A percentile compares a stretch with the other conserved stretches of the same genome.
These are phyloP conservation scores for Saturnispora gosingensis DNA, from an alignment of 805 yeast species.

Conservation along the genomic window DNA sequence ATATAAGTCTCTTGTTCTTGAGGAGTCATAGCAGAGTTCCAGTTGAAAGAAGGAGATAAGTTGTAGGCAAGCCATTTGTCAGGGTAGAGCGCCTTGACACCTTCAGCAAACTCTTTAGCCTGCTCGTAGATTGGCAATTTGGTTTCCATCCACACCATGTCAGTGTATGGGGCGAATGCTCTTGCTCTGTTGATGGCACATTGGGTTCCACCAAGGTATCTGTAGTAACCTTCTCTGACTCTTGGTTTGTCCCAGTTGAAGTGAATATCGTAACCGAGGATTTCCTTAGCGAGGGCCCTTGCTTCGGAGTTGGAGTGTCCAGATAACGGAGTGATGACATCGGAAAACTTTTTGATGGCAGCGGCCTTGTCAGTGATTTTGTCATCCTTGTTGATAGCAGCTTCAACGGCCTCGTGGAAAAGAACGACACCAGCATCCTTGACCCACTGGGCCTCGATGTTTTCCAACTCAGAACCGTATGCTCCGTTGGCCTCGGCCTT, in stretches of 20 bases:
- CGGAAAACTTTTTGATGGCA: conserved; percentile 55
- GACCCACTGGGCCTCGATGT: conserved; percentile 76
- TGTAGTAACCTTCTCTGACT: conserved; percentile 94
- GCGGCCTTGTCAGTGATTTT: conserved; percentile 49
- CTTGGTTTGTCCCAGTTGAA: conserved; percentile 95
- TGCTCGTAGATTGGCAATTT: conserved; percentile 88
- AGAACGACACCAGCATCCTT: conserved; percentile 74
- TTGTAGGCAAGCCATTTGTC: conserved; percentile 95
- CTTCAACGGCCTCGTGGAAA: conserved; percentile 86
- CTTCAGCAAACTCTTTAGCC: conserved; percentile 91
- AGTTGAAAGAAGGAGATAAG: conserved; percentile 94
- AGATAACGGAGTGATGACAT: conserved; percentile 65
- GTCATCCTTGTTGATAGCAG: conserved; percentile 55
- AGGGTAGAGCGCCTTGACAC: conserved; percentile 74
- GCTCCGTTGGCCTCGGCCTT: conserved; percentile 73
- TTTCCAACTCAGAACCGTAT: conserved; percentile 59
- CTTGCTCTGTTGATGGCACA: conserved; percentile 96
- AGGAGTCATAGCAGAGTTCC: conserved; percentile 88
- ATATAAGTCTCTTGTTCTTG: conserved; percentile 88
- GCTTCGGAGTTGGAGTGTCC: conserved; percentile 75
- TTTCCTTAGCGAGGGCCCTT: conserved; percentile 58
- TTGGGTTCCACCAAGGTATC: conserved; percentile 93
- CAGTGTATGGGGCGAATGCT: conserved; percentile 91
- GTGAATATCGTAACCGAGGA: conserved; percentile 74
- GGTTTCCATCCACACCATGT: conserved; percentile 97